A percentile compares a stretch with the other conserved stretches of the same genome.
These are phyloP conservation scores for Boletus reticuloceps DNA, from an alignment of 768 basidiomycete species.

Conservation along the genomic window DNA sequence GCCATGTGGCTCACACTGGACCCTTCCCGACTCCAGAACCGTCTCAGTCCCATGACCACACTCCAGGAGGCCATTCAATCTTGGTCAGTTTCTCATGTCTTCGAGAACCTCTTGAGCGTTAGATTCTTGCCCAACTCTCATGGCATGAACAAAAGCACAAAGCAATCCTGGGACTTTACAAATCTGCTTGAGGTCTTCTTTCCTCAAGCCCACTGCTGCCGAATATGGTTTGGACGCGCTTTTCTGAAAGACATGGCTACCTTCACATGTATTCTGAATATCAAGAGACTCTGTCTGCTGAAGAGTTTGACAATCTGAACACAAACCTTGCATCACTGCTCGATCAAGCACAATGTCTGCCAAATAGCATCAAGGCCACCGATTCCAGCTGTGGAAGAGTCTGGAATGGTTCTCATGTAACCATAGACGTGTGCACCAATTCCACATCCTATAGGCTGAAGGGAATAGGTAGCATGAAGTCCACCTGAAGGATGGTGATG, in stretches of 20 bases:
- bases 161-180: neutral
- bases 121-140: constrained; percentile 6
- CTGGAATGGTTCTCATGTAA: neutral
- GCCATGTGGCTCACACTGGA: constrained; percentile 2
- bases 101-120: neutral
- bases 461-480: neutral
- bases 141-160: neutral
- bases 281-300: neutral
- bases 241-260: neutral
- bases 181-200: neutral
- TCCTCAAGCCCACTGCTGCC: neutral
- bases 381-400: neutral
- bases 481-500: neutral
- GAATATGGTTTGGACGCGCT: neutral
- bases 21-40: neutral
- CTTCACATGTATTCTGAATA: neutral
- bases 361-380: neutral
- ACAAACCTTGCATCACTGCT: neutral
- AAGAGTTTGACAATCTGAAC: neutral
- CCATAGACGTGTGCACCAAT: constrained; percentile 1
- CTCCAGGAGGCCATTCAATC: neutral
- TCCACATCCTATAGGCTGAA: constrained; percentile 1
- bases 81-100: constrained; percentile 1
- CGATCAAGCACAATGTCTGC: neutral
- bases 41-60: neutral